These are phyloP conservation scores for Neoascochyta sp. DNA, from an alignment of 2,329 filamentous ascomycete species.

Conservation along the genomic window DNA sequence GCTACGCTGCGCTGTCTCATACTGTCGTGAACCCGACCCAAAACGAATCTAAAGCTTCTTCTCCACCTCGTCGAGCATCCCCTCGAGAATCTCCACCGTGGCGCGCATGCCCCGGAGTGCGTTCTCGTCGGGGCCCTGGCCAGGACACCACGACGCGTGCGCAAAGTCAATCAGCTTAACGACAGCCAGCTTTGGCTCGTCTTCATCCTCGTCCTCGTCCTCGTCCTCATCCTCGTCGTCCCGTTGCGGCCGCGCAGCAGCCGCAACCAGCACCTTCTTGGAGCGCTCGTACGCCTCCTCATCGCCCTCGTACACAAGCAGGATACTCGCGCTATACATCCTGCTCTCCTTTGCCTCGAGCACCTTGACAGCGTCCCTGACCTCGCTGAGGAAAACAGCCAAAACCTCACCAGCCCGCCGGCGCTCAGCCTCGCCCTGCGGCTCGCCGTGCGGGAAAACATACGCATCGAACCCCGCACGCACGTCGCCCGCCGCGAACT, in stretches of 20 bases:
- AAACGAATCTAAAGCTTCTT: too few species aligned
- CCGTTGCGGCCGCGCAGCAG: not conserved
- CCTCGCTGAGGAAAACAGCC: slow-evolving; percentile 41
- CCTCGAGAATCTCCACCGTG: slow-evolving; percentile 66
- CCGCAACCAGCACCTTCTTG: slow-evolving; percentile 25
- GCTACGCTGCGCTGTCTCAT: too few species aligned
- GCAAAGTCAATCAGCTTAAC: slow-evolving; percentile 96
- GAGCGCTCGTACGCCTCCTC: slow-evolving; percentile 50
- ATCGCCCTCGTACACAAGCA: slow-evolving; percentile 66
- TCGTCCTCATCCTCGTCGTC: slow-evolving; percentile 25
- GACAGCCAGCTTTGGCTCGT: slow-evolving; percentile 63
- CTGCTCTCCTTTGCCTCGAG: slow-evolving; percentile 61
- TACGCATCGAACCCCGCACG: slow-evolving; percentile 57
- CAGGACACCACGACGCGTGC: slow-evolving; percentile 79
- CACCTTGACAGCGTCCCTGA: slow-evolving; percentile 54
- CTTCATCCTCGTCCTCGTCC: slow-evolving; percentile 46
- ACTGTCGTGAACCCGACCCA: too few species aligned
- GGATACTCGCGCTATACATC: slow-evolving; percentile 64
- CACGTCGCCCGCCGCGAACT: slow-evolving; percentile 53
- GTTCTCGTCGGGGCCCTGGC: slow-evolving; percentile 83
- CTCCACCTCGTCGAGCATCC: slow-evolving; percentile 47
- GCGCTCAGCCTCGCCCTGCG: slow-evolving; percentile 20
- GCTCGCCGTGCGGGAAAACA: slow-evolving; percentile 44
- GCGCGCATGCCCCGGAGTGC: slow-evolving; percentile 69
- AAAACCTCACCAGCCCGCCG: slow-evolving; percentile 48